Percentiles rank a stretch among this genome's conserved stretches.
These are phyloP conservation scores for Solanum hybrid DNA, from an alignment of 305 asterid species.

Conservation along the genomic window DNA sequence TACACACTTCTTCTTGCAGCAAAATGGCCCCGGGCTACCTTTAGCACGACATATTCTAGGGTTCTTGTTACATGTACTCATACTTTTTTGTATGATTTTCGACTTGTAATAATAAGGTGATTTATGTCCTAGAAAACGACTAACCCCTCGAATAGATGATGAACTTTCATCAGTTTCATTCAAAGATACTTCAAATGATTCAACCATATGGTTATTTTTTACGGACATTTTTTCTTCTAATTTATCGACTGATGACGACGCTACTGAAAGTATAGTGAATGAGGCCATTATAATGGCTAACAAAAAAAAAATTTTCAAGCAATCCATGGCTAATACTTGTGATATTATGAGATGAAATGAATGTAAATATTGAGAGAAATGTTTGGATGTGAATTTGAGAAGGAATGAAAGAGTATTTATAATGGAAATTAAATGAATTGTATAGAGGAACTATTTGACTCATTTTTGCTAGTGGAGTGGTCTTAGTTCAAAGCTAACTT, in stretches of 20 bases:
- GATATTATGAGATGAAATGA: not conserved
- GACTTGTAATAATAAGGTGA: not conserved
- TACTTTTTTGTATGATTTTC: not conserved
- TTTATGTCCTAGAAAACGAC: conserved; percentile 5
- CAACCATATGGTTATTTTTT: not conserved
- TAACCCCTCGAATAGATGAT: not conserved
- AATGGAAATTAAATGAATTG: not conserved
- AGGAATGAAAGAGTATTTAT: not conserved
- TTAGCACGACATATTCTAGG: conserved; percentile 15
- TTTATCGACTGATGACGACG: not conserved
- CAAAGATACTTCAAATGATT: not conserved
- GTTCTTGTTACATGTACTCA: conserved; percentile 9
- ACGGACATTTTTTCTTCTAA: not conserved
- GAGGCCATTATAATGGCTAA: not conserved
- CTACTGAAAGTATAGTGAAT: not conserved
- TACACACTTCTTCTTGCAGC: conserved; percentile 26
- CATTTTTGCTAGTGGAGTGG: conserved; percentile 1
- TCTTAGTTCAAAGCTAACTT: not conserved
- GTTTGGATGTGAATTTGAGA: not conserved
- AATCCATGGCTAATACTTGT: not conserved
- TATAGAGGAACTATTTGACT: not conserved
- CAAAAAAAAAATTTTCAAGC: not conserved
- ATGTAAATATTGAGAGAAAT: not conserved
- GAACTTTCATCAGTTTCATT: not conserved
- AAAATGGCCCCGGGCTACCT: conserved; percentile 15